Evolutionary conservation across 345 rosid species (phyloP), one percentile per base, ranked within the genome.

Genomic region (Lumnitzera littorea): DNA sequence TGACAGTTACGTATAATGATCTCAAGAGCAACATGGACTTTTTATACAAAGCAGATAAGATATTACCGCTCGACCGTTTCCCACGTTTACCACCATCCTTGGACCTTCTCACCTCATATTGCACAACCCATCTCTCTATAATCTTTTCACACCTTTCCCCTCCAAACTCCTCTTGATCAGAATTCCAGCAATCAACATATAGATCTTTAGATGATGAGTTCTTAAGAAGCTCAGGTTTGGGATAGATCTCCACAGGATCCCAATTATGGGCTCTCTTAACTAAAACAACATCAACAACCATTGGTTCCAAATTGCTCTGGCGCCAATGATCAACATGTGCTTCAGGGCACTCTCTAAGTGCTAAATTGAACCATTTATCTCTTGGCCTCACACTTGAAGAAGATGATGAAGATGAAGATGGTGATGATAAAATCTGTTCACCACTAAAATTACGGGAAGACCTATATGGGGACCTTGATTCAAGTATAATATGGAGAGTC

Each of bases 321-420:
- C 78, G 89, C 58, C 90, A 89, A 3, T 88, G 79, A 59, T 90
- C 97, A 48, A 86, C 78, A 74, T 75, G 75, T 0, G 95, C 89
- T 10, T 83, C 89, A 46, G 97, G 92, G 78, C 92, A 84, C 53
- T 88, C 97, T 78, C 89, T 74, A 9, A 94, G 95, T 10, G 97
- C 97, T 67, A 94, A 70, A 69, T 90, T 88, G 67, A 94, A 94
- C 99, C 97, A 88, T 71, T 82, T 84, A 70, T 94, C 97, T 23
- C 99, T 83, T 3, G 96, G 86, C 68, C 89, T 79, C 50, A 84
- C 89, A 54, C 95, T 84, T 1, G 91, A 83, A 3, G 97, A 80
- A 12, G 91, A 90, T 0, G 97, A 90, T 1, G 85, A 70, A 23
- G 97, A 88, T 0, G 97, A 86, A 15, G 91, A 83, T 15, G 96